These are phyloP conservation scores for Paxillus rubicundulus DNA, from an alignment of 768 basidiomycete genomes.

Conservation along the genomic window DNA sequence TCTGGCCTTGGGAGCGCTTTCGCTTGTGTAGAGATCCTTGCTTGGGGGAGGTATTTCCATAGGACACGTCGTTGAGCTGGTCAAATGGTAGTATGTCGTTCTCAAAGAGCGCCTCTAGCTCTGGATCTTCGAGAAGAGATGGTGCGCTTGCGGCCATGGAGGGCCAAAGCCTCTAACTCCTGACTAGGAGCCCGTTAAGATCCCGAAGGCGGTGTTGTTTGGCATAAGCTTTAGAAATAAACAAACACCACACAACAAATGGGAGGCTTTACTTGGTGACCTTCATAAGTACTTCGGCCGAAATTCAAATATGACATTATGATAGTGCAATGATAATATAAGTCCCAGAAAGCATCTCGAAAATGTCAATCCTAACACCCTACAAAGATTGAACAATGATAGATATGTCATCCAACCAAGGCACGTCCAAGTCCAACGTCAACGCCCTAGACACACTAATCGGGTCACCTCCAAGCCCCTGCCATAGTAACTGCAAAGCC, in stretches of 20 bases:
- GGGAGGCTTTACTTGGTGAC: too few relatives aligned
- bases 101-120: conserved; percentile 35
- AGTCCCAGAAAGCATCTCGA: neutral
- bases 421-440: conserved; percentile 60
- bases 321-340: conserved; percentile 5
- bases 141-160: neutral
- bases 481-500: conserved; percentile 57
- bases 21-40: conserved; percentile 42
- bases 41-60: conserved; percentile 35
- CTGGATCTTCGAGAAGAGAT: conserved; percentile 5
- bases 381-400: conserved; percentile 61
- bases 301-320: neutral
- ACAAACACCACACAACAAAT: neutral
- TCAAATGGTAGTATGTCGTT: conserved; percentile 5
- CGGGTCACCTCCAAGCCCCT: conserved; percentile 55
- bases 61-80: conserved; percentile 15
- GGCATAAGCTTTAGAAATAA: conserved; percentile 1
- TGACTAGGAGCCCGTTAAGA: conserved; percentile 1
- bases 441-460: conserved; percentile 54
- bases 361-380: neutral
- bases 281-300: too few relatives aligned
- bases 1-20: conserved; percentile 22
- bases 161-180: neutral
- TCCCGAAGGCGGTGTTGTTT: conserved; percentile 2
- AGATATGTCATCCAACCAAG: conserved; percentile 69